These are phyloP conservation scores for Litsea cubeba DNA, from an alignment of 164 flowering plant genomes.

Conservation along the genomic window DNA sequence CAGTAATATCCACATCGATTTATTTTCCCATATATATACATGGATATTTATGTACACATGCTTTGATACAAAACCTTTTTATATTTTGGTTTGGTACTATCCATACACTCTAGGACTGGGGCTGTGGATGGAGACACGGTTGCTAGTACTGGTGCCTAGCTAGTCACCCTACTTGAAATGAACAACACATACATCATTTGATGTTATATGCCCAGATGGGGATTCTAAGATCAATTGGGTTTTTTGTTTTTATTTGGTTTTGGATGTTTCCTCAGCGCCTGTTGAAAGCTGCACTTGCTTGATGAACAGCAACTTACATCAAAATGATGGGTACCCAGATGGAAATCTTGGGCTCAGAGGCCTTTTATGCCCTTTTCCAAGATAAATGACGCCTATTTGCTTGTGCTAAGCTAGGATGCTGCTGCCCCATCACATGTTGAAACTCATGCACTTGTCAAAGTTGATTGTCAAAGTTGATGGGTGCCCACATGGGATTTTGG, in stretches of 20 bases:
- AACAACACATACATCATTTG: slow-evolving; percentile 9
- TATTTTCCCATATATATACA: background rate
- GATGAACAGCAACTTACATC: background rate
- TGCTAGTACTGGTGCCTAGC: slow-evolving; percentile 2
- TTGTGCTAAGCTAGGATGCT: background rate
- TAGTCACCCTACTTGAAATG: slow-evolving; percentile 9
- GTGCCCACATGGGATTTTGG: background rate
- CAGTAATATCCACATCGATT: background rate
- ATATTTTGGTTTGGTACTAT: slow-evolving; percentile 6
- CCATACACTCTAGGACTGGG: background rate
- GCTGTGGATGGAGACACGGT: slow-evolving; percentile 8
- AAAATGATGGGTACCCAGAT: background rate
- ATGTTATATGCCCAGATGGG: background rate
- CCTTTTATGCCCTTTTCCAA: background rate
- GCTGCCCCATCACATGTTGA: background rate
- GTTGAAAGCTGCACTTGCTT: background rate
- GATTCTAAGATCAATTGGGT: background rate
- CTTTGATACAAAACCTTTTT: background rate
- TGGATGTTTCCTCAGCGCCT: background rate
- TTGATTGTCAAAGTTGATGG: too few relatives aligned
- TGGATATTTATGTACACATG: background rate
- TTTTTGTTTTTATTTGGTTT: background rate
- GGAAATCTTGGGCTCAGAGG: background rate
- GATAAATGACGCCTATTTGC: background rate
- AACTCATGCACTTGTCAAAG: background rate